A percentile compares a stretch with the other conserved stretches of the same genome.
Conservation (phyloP, 225 moss, liverwort and hornwort species). For the Antitrichia curtipendula region DNA sequence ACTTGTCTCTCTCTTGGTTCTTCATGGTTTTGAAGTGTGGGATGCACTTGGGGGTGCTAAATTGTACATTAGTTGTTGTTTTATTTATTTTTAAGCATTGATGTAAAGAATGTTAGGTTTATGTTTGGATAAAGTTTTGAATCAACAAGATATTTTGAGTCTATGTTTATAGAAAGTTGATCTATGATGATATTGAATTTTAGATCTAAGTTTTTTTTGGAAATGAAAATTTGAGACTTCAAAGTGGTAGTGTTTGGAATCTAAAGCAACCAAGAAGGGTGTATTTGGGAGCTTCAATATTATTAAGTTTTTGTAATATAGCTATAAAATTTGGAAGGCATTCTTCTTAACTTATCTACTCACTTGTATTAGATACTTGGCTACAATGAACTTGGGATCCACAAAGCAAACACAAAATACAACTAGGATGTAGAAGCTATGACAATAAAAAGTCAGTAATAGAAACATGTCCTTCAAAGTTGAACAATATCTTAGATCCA, state of each 20-base stretch:
- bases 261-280: accelerated
- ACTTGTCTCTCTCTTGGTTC: not conserved
- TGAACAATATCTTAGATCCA: accelerated
- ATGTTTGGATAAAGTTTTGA: accelerated
- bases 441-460: not conserved
- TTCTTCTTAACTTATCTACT: not conserved
- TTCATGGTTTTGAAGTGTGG: accelerated
- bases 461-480: not conserved
- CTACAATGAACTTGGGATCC: too few species aligned
- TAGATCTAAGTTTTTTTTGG: accelerated
- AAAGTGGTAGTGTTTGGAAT: not conserved
- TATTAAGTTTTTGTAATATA: not conserved
- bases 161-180: accelerated
- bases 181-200: not conserved
- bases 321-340: not conserved
- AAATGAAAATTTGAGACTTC: accelerated
- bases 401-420: not conserved
- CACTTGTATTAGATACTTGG: accelerated
- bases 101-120: not conserved
- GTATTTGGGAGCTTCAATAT: not conserved
- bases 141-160: not conserved
- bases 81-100: not conserved
- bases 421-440: accelerated
- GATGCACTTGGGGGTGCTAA: accelerated
- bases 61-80: accelerated